Evolutionary conservation across 768 basidiomycete species (phyloP), one percentile per base, ranked within the genome.

Genomic region (Boletus subparvulus): DNA sequence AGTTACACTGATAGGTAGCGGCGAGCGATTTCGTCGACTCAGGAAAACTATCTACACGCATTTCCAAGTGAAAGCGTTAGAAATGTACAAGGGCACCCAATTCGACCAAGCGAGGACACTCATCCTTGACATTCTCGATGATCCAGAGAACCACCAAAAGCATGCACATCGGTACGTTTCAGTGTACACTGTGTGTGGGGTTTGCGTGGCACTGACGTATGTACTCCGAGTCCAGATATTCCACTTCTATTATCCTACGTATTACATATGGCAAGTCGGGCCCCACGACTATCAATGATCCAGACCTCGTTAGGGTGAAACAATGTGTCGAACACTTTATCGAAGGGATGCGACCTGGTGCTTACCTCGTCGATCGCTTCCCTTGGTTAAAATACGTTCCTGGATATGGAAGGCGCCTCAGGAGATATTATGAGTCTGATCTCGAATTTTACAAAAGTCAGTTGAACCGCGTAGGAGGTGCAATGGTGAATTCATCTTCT

Each of bases 21-120:
- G 83, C 1, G 80, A 83, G 16, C 69, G 78, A 28, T 80, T 83
- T 59, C 82, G 81, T 69, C 82, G 81, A 58, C 77, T 83, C 73
- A 56, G 70, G 28, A 84, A 81, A 50, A 83, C 80, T 0, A 64
- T 84, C 2, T 83, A 85, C 59, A 74, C 80, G 0, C 79, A 84
- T 54, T 70, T 86, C 0, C 80, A 83, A 54, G 74, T 79, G 0
- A 82, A 80, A 56, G 74, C 74, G 1, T 72, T 83, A 5, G 65
- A 69, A 4, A 69, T 62, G 5, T 85, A 84, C 59, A 71, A 74
- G 6, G 76, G 78, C 0, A 72, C 78, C 1, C 73, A 83, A 26
- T 75, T 73, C 63, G 71, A 72, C 14, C 73, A 75, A 26, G 67
- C 65, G 0, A 63, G 9, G 24, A 42, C 9, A 0, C 30, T 63